Percentiles rank a stretch among this genome's conserved stretches.
These are phyloP conservation scores for Penicillium sp. DNA, from an alignment of 2,329 filamentous ascomycete species.

Conservation along the genomic window DNA sequence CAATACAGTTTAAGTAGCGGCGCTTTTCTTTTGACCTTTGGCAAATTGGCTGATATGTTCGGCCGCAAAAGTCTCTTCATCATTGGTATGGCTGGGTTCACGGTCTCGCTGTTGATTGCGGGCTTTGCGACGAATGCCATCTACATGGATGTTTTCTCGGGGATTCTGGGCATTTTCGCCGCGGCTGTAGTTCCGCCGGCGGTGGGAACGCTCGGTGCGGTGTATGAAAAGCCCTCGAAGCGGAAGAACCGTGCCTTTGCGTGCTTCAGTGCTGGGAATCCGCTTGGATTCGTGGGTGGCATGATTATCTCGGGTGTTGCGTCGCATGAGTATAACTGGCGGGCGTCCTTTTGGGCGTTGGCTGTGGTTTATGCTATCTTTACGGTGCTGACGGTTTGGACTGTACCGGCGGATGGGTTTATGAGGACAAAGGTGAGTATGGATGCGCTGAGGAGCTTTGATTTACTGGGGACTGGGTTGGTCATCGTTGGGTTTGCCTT, in stretches of 20 bases:
- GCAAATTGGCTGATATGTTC: constrained; percentile 64
- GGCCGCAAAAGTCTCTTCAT: constrained; percentile 63
- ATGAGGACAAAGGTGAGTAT: constrained; percentile 44
- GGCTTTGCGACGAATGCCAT: constrained; percentile 61
- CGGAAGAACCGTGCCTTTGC: constrained; percentile 66
- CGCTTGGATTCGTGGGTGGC: constrained; percentile 56
- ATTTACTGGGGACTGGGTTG: constrained; percentile 59
- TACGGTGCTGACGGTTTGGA: constrained; percentile 58
- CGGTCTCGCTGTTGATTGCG: constrained; percentile 55
- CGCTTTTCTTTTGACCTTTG: constrained; percentile 65
- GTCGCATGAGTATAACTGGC: constrained; percentile 61
- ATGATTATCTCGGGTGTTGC: constrained; percentile 63
- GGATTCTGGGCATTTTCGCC: constrained; percentile 62
- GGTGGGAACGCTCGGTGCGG: constrained; percentile 61
- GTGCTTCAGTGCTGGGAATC: constrained; percentile 60
- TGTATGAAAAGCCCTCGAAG: constrained; percentile 60
- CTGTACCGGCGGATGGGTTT: constrained; percentile 57
- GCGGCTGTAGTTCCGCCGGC: constrained; percentile 64
- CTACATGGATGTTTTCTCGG: constrained; percentile 61
- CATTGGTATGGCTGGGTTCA: constrained; percentile 58
- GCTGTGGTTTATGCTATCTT: constrained; percentile 63
- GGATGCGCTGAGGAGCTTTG: constrained; percentile 57
- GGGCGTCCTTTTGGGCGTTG: constrained; percentile 61
- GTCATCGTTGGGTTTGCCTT: constrained; percentile 65
- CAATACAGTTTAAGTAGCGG: constrained; percentile 56